Conservation (phyloP, 2,329 filamentous ascomycete genomes). For the Microsporum ferrugineum region DNA sequence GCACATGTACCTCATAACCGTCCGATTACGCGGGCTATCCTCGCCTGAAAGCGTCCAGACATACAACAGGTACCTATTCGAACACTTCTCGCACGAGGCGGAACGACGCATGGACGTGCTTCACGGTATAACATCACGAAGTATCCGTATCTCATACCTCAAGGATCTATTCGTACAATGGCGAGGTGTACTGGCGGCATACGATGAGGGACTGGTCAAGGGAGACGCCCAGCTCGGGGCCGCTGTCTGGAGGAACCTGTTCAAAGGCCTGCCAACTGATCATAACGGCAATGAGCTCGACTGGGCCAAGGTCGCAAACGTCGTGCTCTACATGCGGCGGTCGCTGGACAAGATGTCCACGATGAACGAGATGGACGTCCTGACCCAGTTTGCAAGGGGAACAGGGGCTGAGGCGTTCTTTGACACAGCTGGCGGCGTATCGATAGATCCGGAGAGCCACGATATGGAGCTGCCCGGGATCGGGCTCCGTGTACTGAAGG, state of each 20-base stretch:
- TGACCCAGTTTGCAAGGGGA: neutral
- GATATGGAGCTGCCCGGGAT: too few relatives aligned
- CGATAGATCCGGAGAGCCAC: too few relatives aligned
- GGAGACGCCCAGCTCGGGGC: constrained; percentile 41
- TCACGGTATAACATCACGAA: constrained; percentile 40
- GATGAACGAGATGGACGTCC: neutral
- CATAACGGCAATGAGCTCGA: constrained; percentile 42
- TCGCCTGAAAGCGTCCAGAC: constrained; percentile 53
- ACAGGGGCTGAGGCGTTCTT: neutral
- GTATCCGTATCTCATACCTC: constrained; percentile 49
- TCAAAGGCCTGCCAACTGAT: constrained; percentile 53
- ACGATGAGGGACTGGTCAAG: constrained; percentile 37
- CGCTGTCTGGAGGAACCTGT: constrained; percentile 88
- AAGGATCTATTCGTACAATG: constrained; percentile 92
- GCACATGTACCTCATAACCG: constrained; percentile 85
- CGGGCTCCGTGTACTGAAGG: too few relatives aligned
- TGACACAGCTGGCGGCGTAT: neutral
- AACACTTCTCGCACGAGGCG: constrained; percentile 68
- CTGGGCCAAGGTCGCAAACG: constrained; percentile 47
- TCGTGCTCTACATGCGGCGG: constrained; percentile 53
- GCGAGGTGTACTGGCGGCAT: constrained; percentile 69
- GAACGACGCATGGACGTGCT: constrained; percentile 55
- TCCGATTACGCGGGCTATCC: constrained; percentile 66
- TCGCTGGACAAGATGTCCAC: constrained; percentile 40
- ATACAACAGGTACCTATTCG: constrained; percentile 82